These are phyloP conservation scores for Suhomyces panamericanus DNA, from an alignment of 1,139 yeast genomes.

Conservation along the genomic window DNA sequence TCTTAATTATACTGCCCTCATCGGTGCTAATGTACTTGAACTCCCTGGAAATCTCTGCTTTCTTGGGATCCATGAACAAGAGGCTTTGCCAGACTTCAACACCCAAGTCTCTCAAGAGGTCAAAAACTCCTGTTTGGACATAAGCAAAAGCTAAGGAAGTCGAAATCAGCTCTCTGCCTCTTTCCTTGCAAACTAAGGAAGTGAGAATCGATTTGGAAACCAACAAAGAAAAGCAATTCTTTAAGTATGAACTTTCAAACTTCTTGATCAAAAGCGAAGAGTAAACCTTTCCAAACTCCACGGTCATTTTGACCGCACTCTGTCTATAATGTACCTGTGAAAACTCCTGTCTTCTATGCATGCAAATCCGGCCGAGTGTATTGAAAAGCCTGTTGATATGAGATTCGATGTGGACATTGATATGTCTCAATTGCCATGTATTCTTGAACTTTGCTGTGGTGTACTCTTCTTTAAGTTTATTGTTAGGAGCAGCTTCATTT, in stretches of 20 bases:
- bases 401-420: constrained; percentile 52
- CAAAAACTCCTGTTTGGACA: constrained; percentile 49
- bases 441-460: constrained; percentile 62
- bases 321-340: constrained; percentile 34
- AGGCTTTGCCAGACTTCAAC: constrained; percentile 24
- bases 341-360: constrained; percentile 48
- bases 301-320: constrained; percentile 42
- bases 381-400: constrained; percentile 44
- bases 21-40: constrained; percentile 38
- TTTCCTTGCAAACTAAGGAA: constrained; percentile 30
- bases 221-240: constrained; percentile 11
- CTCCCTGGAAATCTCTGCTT: constrained; percentile 30
- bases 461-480: constrained; percentile 28
- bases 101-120: constrained; percentile 25
- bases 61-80: constrained; percentile 20
- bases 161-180: constrained; percentile 33
- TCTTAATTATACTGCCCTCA: constrained; percentile 38
- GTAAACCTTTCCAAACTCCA: constrained; percentile 35
- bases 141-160: constrained; percentile 50
- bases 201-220: constrained; percentile 29
- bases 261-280: constrained; percentile 25
- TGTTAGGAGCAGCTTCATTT: constrained; percentile 19
- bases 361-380: constrained; percentile 41
- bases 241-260: constrained; percentile 20
- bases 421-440: constrained; percentile 53